phyloP scores from a whole-genome alignment of 129 eudicot species.

The Escallonia rubra region DNA sequence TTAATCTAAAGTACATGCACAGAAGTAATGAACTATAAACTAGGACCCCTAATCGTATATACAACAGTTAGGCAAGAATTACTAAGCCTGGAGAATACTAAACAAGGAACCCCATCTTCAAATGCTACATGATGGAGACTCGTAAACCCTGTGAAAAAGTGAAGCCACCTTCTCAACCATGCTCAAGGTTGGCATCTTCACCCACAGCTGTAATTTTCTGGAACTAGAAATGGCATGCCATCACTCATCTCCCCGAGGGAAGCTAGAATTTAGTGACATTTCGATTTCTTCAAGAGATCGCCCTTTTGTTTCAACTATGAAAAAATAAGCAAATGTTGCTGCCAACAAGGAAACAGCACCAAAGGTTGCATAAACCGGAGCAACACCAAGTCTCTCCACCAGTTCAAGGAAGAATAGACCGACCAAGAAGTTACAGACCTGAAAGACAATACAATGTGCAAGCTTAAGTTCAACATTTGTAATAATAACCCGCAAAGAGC shows the following conservation, averaged over 20 bases:
- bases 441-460: conserved; percentile 14
- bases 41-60: no score
- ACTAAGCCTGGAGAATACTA: neutral
- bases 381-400: conserved; percentile 67
- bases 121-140: neutral
- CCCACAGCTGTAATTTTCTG: neutral
- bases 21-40: no score
- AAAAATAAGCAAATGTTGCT: conserved; percentile 57
- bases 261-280: conserved; percentile 45
- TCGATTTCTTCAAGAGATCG: conserved; percentile 91
- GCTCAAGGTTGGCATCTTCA: neutral
- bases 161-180: neutral
- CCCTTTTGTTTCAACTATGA: conserved; percentile 80
- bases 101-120: neutral
- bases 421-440: conserved; percentile 79
- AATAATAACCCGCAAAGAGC: neutral
- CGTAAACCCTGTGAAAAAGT: neutral
- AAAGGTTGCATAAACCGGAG: conserved; percentile 69
- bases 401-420: conserved; percentile 78
- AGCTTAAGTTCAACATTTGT: neutral
- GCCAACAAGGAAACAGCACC: conserved; percentile 68
- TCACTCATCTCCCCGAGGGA: conserved; percentile 21
- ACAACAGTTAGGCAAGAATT: no score
- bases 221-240: neutral
- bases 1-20: no score